Base-by-base conservation (phyloP, 129 eudicot genomes). In the Chrysanthemum lavandulifolium region DNA sequence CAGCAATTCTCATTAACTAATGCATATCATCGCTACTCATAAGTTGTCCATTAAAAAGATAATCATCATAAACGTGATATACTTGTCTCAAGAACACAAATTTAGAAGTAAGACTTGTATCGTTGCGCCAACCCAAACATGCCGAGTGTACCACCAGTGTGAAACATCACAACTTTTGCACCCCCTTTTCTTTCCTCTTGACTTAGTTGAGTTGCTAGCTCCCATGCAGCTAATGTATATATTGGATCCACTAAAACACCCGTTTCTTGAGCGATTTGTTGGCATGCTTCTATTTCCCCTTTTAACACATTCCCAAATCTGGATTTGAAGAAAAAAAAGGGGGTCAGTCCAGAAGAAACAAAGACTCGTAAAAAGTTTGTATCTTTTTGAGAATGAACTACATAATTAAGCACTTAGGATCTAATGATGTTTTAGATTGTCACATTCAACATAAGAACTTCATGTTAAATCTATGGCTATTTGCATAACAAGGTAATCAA, bases 91-190 rank as follows among this genome's bases (percentile, higher is more conserved):
- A 29, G 51, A 49, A 29, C 60, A 63, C 15, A 49, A 33, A 3
- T 61, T 69, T 70, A 76, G 88, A 90, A 94, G 84, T 82, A 79
- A 73, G 97, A 84, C 79, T 84, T 88, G 85, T 94, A 94, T 62
- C 98, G 84, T 58, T 90, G 98, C 10, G 98, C 98, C 47, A 94
- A 67, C 49, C 98, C 98, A 57, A 88, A 94, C 98, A 94, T 86
- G 72, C 97, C 98, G 6, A 88, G 89, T 40, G 98, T 94, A 57
- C 97, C 98, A 64, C 98, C 97, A 0, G 98, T 94, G 79, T 94
- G 98, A 86, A 94, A 73, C 98, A 94, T 88, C 56, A 86, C 89
- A 52, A 94, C 89, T 73, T 89, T 87, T 3, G 83, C 74, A 65
- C 84, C 86, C 11, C 72, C 84, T 57, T 76, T 82, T 71, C 16